A percentile compares a stretch with the other conserved stretches of the same genome.
Evolutionary conservation across 495 filamentous ascomycete genomes (phyloP).

Genomic region (Letharia columbiana): DNA sequence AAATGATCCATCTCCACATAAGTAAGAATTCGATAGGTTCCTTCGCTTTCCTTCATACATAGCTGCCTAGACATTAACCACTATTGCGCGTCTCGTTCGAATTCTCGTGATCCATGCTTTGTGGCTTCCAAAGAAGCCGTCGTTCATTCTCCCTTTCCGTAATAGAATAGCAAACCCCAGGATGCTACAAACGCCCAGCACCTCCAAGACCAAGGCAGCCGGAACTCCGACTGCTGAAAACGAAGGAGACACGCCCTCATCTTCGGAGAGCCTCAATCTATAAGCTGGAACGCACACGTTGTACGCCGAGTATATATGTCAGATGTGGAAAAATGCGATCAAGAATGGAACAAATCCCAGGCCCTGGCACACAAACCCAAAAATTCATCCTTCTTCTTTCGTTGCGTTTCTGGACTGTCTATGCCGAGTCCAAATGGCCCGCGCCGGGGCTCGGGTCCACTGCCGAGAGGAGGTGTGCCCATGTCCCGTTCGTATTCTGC

Average conservation of each 20-base stretch:
- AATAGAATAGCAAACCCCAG: not conserved
- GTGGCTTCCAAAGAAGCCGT: not conserved
- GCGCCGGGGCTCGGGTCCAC: conserved; percentile 49
- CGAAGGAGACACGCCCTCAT: not conserved
- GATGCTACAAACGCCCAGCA: not conserved
- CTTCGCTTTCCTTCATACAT: not conserved
- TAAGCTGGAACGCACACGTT: not conserved
- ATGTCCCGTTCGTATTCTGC: conserved; percentile 87
- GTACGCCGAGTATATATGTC: not conserved
- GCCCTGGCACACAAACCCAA: conserved; percentile 75
- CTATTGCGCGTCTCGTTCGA: not conserved
- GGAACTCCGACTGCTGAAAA: not conserved
- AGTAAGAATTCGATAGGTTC: not conserved
- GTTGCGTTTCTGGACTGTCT: conserved; percentile 75
- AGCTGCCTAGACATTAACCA: not conserved
- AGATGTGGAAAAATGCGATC: conserved; percentile 26
- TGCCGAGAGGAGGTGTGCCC: conserved; percentile 61
- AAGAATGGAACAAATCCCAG: conserved; percentile 97
- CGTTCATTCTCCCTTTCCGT: not conserved
- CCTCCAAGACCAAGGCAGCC: not conserved
- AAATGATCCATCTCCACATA: not conserved
- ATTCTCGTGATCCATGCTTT: not conserved
- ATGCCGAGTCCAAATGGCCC: conserved; percentile 70
- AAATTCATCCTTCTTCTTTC: conserved; percentile 92
- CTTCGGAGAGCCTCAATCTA: not conserved